Evolutionary conservation across 257 asterid genomes (phyloP).

Genomic region (Petrea volubilis): DNA sequence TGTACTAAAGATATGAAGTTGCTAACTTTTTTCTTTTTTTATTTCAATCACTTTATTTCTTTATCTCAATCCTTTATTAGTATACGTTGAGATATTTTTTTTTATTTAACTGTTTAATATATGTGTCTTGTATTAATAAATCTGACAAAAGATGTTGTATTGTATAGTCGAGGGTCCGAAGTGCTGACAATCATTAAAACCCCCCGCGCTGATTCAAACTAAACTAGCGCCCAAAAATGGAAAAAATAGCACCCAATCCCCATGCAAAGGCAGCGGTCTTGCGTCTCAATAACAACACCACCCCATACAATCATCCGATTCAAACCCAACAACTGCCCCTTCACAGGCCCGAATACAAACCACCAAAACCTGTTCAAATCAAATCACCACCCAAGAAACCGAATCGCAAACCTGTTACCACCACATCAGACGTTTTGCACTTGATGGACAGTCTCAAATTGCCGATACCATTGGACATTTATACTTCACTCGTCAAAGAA

Average conservation of each 20-base stretch:
- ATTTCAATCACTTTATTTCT: no score
- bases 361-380: conserved; percentile 29
- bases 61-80: no score
- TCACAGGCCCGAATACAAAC: conserved; percentile 46
- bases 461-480: conserved; percentile 49
- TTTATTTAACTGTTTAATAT: no score
- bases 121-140: no score
- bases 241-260: conserved; percentile 14
- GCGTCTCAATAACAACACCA: not conserved
- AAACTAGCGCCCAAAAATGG: conserved; percentile 14
- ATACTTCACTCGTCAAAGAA: conserved; percentile 63
- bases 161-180: no score
- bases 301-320: conserved; percentile 29
- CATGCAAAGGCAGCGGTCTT: conserved; percentile 14
- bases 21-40: no score
- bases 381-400: conserved; percentile 25
- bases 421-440: conserved; percentile 59
- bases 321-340: conserved; percentile 52
- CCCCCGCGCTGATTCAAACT: not conserved
- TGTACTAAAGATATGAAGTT: no score
- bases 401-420: conserved; percentile 26
- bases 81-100: no score
- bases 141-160: no score
- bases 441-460: conserved; percentile 64
- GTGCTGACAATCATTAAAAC: no score